A percentile compares a stretch with the other conserved stretches of the same genome.
Evolutionary conservation across 2,329 filamentous ascomycete species (phyloP).

Genomic region (Gaeumannomyces tritici): DNA sequence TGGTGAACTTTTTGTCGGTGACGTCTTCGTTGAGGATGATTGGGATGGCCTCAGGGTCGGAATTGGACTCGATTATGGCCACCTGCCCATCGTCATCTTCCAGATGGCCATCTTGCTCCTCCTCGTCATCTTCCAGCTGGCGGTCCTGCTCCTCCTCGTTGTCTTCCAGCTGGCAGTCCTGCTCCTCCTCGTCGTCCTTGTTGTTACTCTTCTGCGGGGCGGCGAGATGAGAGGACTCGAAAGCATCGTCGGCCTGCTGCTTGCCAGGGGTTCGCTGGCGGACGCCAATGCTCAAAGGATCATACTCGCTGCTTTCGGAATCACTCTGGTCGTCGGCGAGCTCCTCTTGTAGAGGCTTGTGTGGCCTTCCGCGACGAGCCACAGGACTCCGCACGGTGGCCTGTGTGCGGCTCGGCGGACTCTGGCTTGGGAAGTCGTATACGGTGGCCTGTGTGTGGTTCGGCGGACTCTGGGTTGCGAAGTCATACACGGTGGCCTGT

Average conservation of each 20-base stretch:
- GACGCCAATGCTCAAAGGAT: background rate
- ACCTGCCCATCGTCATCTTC: background rate
- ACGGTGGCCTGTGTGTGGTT: background rate
- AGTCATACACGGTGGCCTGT: background rate
- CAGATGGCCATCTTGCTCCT: background rate
- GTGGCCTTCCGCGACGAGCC: background rate
- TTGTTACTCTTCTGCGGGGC: background rate
- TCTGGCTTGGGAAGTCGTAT: background rate
- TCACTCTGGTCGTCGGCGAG: background rate
- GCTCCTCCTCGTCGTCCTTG: background rate
- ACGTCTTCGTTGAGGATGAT: slow-evolving; percentile 1
- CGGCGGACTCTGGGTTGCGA: background rate
- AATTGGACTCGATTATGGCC: background rate
- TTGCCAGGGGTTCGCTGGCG: background rate
- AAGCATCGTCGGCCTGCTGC: background rate
- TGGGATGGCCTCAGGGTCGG: background rate
- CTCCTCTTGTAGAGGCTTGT: background rate
- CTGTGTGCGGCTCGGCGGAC: background rate
- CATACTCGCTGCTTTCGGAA: background rate
- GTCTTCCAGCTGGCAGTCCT: background rate
- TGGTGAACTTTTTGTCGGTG: slow-evolving; percentile 1
- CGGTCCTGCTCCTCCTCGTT: background rate
- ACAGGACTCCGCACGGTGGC: no score
- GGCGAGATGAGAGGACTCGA: background rate
- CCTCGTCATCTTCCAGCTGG: background rate